Conservation (phyloP, 2,329 filamentous ascomycete species). For the Sporothrix pallida region DNA sequence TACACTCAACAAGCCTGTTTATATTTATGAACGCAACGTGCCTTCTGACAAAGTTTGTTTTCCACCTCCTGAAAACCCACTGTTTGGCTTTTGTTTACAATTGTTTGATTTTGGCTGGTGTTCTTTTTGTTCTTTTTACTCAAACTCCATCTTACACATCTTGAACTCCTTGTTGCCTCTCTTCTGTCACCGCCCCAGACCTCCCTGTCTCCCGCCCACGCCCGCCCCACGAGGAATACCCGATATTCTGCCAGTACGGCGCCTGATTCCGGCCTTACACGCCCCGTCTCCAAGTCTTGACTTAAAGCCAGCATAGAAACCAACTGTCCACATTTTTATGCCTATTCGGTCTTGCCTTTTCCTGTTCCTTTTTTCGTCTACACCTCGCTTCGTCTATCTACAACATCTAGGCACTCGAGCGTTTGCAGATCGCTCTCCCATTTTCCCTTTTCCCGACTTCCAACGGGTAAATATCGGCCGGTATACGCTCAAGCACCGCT, state of each 20-base stretch:
- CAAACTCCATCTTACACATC: not conserved
- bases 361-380: not conserved
- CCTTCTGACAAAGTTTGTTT: slow-evolving; percentile 11
- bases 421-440: not conserved
- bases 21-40: slow-evolving; percentile 15
- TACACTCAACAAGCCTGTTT: not conserved
- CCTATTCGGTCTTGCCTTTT: not conserved
- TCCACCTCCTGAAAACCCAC: not conserved
- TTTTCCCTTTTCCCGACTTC: not conserved
- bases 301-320: not conserved
- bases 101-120: not conserved
- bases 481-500: not conserved
- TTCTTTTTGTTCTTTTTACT: not conserved
- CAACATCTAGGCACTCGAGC: not conserved
- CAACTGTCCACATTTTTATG: slow-evolving; percentile 28
- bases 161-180: not conserved
- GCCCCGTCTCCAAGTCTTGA: not conserved
- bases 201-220: not conserved
- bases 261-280: not conserved
- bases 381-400: slow-evolving; percentile 1
- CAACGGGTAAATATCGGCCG: slow-evolving; percentile 21
- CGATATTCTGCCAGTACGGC: slow-evolving; percentile 25
- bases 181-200: not conserved
- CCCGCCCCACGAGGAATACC: not conserved
- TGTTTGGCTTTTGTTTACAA: not conserved